phyloP scores from a whole-genome alignment of 2,329 filamentous ascomycete species.

The Corynespora cassiicola region DNA sequence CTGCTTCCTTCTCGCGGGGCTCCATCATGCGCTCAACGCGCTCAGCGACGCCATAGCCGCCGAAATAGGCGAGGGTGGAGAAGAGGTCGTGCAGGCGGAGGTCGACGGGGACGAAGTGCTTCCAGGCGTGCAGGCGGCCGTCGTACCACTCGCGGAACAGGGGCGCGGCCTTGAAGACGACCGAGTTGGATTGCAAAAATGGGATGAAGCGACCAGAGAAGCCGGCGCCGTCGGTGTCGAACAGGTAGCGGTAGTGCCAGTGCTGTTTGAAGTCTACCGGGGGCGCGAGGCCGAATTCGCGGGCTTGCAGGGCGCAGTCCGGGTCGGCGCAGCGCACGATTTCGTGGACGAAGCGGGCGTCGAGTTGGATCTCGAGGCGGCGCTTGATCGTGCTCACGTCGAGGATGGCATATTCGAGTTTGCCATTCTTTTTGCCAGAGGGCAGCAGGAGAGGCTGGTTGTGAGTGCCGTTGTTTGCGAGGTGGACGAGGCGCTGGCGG shows the following conservation, averaged over 20 bases:
- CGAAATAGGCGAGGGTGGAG: slow-evolving; percentile 76
- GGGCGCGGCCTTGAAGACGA: slow-evolving; percentile 74
- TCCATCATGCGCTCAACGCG: slow-evolving; percentile 34
- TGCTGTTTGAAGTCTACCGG: slow-evolving; percentile 62
- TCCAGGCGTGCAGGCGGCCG: slow-evolving; percentile 75
- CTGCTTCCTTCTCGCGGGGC: slow-evolving; percentile 30
- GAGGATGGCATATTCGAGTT: slow-evolving; percentile 64
- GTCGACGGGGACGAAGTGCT: slow-evolving; percentile 82
- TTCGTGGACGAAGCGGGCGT: slow-evolving; percentile 66
- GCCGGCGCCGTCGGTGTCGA: slow-evolving; percentile 73
- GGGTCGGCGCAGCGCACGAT: slow-evolving; percentile 62
- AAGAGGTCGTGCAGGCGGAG: slow-evolving; percentile 75
- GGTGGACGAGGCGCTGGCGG: slow-evolving; percentile 74
- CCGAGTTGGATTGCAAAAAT: slow-evolving; percentile 68
- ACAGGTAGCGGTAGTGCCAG: slow-evolving; percentile 72
- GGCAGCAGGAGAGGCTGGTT: slow-evolving; percentile 41
- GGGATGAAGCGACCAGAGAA: slow-evolving; percentile 71
- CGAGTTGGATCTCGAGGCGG: slow-evolving; percentile 55
- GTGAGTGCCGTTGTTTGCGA: slow-evolving; percentile 48
- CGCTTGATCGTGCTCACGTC: slow-evolving; percentile 61
- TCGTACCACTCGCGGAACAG: slow-evolving; percentile 84
- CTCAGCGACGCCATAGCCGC: slow-evolving; percentile 33
- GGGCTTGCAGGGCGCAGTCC: slow-evolving; percentile 60
- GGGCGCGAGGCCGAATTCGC: slow-evolving; percentile 58
- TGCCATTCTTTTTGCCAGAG: slow-evolving; percentile 56